Evolutionary conservation across 2,329 filamentous ascomycete species (phyloP).

Genomic region (Pseudopithomyces maydicus): DNA sequence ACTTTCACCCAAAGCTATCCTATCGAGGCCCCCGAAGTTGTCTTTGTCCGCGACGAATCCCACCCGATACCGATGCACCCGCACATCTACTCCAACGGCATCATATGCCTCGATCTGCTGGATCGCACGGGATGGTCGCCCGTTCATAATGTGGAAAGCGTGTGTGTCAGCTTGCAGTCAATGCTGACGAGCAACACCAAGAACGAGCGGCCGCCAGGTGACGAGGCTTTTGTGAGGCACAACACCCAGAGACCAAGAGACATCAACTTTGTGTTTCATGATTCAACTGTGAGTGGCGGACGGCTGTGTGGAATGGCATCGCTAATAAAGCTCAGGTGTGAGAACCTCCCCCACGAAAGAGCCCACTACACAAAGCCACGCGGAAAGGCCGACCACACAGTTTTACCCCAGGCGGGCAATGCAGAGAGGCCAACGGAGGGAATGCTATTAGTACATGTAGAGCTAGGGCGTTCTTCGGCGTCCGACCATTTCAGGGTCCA

Average conservation of each 20-base stretch:
- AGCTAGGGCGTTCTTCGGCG: not conserved
- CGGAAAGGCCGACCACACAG: not conserved
- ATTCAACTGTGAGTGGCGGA: conserved; percentile 57
- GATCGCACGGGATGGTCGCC: conserved; percentile 90
- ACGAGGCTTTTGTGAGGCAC: conserved; percentile 83
- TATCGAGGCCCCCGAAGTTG: conserved; percentile 92
- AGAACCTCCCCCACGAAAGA: not conserved
- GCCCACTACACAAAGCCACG: not conserved
- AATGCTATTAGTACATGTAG: not conserved
- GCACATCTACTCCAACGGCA: conserved; percentile 97
- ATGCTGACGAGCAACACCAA: conserved; percentile 97
- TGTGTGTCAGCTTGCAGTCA: conserved; percentile 96
- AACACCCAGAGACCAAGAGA: conserved; percentile 83
- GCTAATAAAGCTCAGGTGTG: not conserved
- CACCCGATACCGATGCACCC: conserved; percentile 87
- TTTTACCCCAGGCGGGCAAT: not conserved
- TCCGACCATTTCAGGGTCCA: conserved; percentile 2
- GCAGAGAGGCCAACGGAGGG: not conserved
- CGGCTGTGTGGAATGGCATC: conserved; percentile 37
- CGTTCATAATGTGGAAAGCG: conserved; percentile 94
- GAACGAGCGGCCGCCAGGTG: conserved; percentile 86
- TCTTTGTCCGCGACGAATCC: conserved; percentile 70
- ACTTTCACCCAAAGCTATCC: conserved; percentile 84
- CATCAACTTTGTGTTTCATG: conserved; percentile 93
- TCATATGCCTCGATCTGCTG: conserved; percentile 95